Conservation (phyloP, 768 basidiomycete genomes). For the Fomitopsis pulvina region DNA sequence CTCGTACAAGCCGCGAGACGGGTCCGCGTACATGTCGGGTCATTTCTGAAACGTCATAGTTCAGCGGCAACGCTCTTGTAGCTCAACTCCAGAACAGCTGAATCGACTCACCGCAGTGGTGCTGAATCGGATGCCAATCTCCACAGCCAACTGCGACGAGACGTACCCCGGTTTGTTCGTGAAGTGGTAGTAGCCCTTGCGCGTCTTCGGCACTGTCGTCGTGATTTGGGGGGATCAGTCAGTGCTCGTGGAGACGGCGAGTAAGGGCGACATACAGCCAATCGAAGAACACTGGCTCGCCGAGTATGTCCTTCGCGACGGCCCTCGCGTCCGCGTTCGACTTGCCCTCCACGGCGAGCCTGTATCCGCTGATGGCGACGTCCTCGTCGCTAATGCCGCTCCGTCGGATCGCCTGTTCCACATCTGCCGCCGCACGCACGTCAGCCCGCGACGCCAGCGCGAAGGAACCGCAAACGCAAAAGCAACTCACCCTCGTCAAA, state of each 20-base stretch:
- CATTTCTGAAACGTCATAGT: slow-evolving; percentile 27
- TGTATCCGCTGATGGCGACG: slow-evolving; percentile 52
- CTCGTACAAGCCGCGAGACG: slow-evolving; percentile 49
- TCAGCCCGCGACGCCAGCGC: background rate
- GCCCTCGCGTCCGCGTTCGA: slow-evolving; percentile 68
- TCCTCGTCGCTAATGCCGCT: slow-evolving; percentile 44
- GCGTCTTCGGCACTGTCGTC: slow-evolving; percentile 67
- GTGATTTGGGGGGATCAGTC: background rate
- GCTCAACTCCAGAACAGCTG: background rate
- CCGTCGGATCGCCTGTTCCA: slow-evolving; percentile 47
- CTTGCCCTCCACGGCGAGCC: slow-evolving; percentile 49
- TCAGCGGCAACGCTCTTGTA: background rate
- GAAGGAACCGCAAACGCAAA: too few species aligned
- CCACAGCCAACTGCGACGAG: slow-evolving; percentile 58
- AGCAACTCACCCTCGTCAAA: slow-evolving; percentile 68
- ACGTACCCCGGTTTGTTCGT: slow-evolving; percentile 43
- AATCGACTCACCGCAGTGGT: slow-evolving; percentile 36
- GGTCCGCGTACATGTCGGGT: slow-evolving; percentile 60
- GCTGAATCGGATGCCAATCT: slow-evolving; percentile 41
- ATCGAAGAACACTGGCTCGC: slow-evolving; percentile 73
- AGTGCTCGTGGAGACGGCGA: too few species aligned
- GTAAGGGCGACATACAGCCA: slow-evolving; percentile 53
- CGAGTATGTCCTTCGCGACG: slow-evolving; percentile 70
- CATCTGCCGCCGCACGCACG: slow-evolving; percentile 35
- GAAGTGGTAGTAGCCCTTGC: slow-evolving; percentile 89